A percentile compares a stretch with the other conserved stretches of the same genome.
These are phyloP conservation scores for Cadophora gregata DNA, from an alignment of 2,329 filamentous ascomycete genomes.

Conservation along the genomic window DNA sequence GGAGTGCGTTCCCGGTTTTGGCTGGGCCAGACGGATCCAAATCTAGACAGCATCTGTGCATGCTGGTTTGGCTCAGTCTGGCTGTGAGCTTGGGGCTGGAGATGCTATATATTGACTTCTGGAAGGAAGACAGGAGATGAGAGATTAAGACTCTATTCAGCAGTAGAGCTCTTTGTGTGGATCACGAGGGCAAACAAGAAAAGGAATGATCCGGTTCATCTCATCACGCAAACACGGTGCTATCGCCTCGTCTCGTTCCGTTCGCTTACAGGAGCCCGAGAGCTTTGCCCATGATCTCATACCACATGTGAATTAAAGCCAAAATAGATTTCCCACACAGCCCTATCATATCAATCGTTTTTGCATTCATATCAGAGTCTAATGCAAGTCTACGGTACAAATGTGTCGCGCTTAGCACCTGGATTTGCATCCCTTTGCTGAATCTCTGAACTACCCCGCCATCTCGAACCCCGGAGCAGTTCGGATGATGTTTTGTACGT, in stretches of 20 bases:
- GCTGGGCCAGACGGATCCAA: not conserved
- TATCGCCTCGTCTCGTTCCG: too few relatives aligned
- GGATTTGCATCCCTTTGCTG: conserved; percentile 23
- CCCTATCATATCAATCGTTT: conserved; percentile 31
- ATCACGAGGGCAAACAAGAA: not conserved
- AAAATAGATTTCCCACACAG: not conserved
- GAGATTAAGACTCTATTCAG: too few relatives aligned
- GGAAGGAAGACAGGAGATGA: too few relatives aligned
- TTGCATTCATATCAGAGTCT: conserved; percentile 42
- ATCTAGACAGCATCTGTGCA: not conserved
- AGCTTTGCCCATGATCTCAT: conserved; percentile 1
- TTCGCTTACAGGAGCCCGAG: not conserved
- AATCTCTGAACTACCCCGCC: conserved; percentile 25
- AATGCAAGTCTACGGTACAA: conserved; percentile 42
- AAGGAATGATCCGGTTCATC: not conserved
- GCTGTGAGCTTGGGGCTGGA: not conserved
- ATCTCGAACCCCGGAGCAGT: conserved; percentile 21
- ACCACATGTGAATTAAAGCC: not conserved
- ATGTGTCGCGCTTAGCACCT: conserved; percentile 29
- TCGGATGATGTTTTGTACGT: conserved; percentile 30
- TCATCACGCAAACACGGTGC: not conserved
- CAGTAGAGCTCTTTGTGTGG: too few relatives aligned
- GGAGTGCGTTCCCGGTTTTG: not conserved
- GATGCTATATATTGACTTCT: not conserved
- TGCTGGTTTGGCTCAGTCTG: not conserved